phyloP scores from a whole-genome alignment of 139 green algal genomes.

The Closterium sp. region DNA sequence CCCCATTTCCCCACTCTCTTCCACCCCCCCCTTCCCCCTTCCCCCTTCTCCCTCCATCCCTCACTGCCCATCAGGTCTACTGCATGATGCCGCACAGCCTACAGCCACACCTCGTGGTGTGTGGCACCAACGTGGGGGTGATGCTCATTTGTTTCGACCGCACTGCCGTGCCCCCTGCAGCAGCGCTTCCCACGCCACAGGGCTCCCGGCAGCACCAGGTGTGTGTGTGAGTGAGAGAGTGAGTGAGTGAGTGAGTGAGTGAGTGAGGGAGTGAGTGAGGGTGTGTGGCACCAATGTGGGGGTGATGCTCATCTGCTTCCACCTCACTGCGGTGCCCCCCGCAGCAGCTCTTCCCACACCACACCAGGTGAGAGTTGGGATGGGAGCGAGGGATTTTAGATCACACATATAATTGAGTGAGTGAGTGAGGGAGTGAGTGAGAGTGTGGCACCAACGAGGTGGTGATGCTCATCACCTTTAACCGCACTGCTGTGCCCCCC shows the following conservation, averaged over 20 bases:
- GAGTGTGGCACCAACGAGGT: too few relatives aligned
- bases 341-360: conserved; percentile 18
- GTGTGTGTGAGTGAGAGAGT: too few relatives aligned
- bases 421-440: too few relatives aligned
- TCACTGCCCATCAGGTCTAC: conserved; percentile 26
- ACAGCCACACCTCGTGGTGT: conserved; percentile 31
- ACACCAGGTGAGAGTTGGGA: not conserved
- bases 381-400: too few relatives aligned
- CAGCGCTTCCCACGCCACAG: not conserved
- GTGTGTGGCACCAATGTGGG: conserved; percentile 25
- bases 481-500: too few relatives aligned
- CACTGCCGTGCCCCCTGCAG: conserved; percentile 30
- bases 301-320: conserved; percentile 5
- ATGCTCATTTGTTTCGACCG: conserved; percentile 28
- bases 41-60: not conserved
- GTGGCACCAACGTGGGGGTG: conserved; percentile 39
- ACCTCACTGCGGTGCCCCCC: conserved; percentile 21
- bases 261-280: too few relatives aligned
- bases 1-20: not conserved
- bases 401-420: too few relatives aligned
- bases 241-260: too few relatives aligned
- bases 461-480: too few relatives aligned
- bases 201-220: not conserved
- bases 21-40: not conserved
- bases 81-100: conserved; percentile 40